Evolutionary conservation across 148 eudicot genomes (phyloP).

Genomic region (Fallopia convolvulus): DNA sequence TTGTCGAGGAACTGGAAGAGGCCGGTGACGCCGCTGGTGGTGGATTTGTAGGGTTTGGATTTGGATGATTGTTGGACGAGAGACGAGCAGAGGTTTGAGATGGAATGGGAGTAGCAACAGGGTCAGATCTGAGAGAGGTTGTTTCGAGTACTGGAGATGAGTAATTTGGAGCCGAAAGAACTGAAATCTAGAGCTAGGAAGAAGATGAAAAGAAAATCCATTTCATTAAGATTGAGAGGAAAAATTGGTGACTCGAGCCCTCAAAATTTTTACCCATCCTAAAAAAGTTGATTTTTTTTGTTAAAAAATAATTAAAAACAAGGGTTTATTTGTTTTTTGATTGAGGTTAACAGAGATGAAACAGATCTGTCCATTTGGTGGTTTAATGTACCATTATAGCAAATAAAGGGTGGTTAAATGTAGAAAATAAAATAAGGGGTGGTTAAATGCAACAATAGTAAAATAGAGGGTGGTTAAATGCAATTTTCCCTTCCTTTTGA

Average conservation of each 20-base stretch:
- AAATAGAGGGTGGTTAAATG: too few relatives aligned
- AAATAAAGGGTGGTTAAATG: too few relatives aligned
- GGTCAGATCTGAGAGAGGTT: slow-evolving; percentile 69
- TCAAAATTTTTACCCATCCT: background rate
- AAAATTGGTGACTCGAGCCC: background rate
- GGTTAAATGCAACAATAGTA: too few relatives aligned
- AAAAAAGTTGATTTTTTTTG: too few relatives aligned
- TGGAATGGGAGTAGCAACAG: slow-evolving; percentile 60
- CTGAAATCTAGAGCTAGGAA: slow-evolving; percentile 13
- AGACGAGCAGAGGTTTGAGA: slow-evolving; percentile 49
- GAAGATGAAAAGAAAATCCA: slow-evolving; percentile 13
- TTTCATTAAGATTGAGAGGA: background rate
- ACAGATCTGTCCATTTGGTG: too few relatives aligned
- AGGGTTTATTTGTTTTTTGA: too few relatives aligned
- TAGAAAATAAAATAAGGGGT: too few relatives aligned
- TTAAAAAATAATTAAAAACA: too few relatives aligned
- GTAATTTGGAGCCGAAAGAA: slow-evolving; percentile 39
- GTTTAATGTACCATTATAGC: too few relatives aligned
- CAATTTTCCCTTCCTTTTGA: too few relatives aligned
- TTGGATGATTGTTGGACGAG: slow-evolving; percentile 66
- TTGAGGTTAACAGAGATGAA: too few relatives aligned
- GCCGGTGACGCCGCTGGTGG: slow-evolving; percentile 64
- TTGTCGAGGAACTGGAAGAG: slow-evolving; percentile 87
- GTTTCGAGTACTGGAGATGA: slow-evolving; percentile 60
- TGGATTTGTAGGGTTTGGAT: slow-evolving; percentile 56